phyloP scores from a whole-genome alignment of 2,329 filamentous ascomycete genomes.

The Plenodomus lindquistii region DNA sequence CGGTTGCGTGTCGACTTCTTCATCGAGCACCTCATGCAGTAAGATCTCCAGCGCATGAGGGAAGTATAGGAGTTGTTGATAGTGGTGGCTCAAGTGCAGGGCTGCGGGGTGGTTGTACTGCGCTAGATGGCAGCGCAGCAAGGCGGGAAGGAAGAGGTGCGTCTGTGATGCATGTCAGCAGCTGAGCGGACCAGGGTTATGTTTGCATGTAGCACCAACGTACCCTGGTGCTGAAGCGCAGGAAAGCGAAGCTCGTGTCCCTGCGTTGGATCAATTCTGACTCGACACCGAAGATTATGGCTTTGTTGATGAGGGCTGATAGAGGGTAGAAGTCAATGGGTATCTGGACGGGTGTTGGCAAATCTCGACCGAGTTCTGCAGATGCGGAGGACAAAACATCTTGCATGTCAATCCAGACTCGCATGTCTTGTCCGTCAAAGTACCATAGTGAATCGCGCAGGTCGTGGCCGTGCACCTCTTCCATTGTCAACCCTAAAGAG shows the following conservation, averaged over 20 bases:
- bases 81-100: constrained; percentile 79
- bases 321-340: constrained; percentile 94
- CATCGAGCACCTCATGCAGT: constrained; percentile 89
- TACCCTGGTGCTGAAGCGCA: constrained; percentile 86
- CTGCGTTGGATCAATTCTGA: constrained; percentile 90
- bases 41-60: constrained; percentile 90
- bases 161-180: constrained; percentile 61
- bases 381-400: constrained; percentile 76
- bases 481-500: constrained; percentile 51
- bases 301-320: constrained; percentile 84
- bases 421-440: constrained; percentile 85
- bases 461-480: constrained; percentile 55
- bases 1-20: constrained; percentile 77
- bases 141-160: constrained; percentile 87
- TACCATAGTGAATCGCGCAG: constrained; percentile 90
- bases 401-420: constrained; percentile 86
- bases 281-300: constrained; percentile 87
- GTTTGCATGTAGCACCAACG: constrained; percentile 35
- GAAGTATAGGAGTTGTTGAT: constrained; percentile 87
- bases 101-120: constrained; percentile 79
- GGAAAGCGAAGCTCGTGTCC: constrained; percentile 87
- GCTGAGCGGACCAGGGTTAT: neutral
- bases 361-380: constrained; percentile 66
- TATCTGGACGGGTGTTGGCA: constrained; percentile 75
- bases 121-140: constrained; percentile 78